Percentiles rank a stretch among this genome's conserved stretches.
Evolutionary conservation across 352 stramenopile species (phyloP).

Genomic region (Blastocystis hominis): DNA sequence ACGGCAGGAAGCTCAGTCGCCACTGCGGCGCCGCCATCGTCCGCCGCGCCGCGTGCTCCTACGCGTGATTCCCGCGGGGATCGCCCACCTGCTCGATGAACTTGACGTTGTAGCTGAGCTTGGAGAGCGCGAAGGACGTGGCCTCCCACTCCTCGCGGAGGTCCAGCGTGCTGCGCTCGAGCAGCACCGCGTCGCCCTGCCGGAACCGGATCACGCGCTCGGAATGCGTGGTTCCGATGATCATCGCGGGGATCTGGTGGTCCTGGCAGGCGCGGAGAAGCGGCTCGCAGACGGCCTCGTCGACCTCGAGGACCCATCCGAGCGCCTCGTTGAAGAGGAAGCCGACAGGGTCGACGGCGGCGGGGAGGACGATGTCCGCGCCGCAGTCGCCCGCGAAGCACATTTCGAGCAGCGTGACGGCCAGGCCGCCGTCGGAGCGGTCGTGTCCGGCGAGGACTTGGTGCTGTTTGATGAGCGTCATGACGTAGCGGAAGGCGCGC

Average conservation of each 20-base stretch:
- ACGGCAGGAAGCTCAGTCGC: constrained; percentile 62
- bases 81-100: constrained; percentile 16
- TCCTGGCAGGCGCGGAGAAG: constrained; percentile 6
- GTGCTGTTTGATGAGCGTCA: constrained; percentile 74
- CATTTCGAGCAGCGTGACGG: constrained; percentile 91
- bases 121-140: constrained; percentile 77
- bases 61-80: neutral
- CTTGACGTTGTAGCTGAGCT: constrained; percentile 5
- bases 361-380: constrained; percentile 69
- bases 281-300: constrained; percentile 60
- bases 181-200: constrained; percentile 6
- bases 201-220: neutral
- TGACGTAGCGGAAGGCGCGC: constrained; percentile 63
- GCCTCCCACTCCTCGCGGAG: constrained; percentile 92
- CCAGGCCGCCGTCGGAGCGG: constrained; percentile 89
- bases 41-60: constrained; percentile 65
- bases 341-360: constrained; percentile 67
- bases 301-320: constrained; percentile 89
- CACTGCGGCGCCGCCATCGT: constrained; percentile 71
- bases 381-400: constrained; percentile 94
- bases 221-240: neutral
- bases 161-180: constrained; percentile 67
- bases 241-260: neutral
- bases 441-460: constrained; percentile 91
- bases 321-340: constrained; percentile 90